Base-by-base conservation (phyloP, 179 eudicot genomes). In the Amaranthus tricolor region DNA sequence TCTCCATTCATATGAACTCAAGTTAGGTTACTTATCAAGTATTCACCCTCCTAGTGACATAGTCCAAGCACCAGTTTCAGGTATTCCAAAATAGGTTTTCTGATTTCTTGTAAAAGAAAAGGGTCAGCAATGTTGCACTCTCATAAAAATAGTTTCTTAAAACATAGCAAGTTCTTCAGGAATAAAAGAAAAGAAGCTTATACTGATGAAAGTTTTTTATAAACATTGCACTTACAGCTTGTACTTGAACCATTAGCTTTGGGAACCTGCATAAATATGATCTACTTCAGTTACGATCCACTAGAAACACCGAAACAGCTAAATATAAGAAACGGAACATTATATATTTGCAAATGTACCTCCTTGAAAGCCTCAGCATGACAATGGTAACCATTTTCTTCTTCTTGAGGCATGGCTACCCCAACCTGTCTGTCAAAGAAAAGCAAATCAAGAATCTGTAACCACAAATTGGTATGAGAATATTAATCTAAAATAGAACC, bases 381-480 rank as follows among this genome's bases (percentile, higher is more conserved):
- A 68, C 69, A 76, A 43, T 45, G 62, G 79, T 40, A n/a, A 75
- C 71, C 80, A 69, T 76, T 72, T 76, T 79, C 80, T 72, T 79
- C 81, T 51, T 74, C 84, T 68, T 57, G 81, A 68, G 76, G 66
- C 66, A 66, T 77, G 79, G 63, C 82, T 74, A 76, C 85, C 70
- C 76, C 78, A 73, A 62, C 84, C 81, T 88, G 83, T 80, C 97
- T 92, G 90, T 60, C 86, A 86, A 64, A 75, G 81, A 60, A 64
- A 66, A 67, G 49, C 49, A 50, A 67, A 20, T 49, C 40, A 65
- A 63, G 66, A 52, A 74, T 68, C 43, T 70, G 45, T 73, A 73
- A 73, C 60, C 16, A 53, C 48, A 47, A 65, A 47, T 56, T 31
- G 31, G 55, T 24, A 40, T 31, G 47, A 10, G 47, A 65, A 70